Base-by-base conservation (phyloP, 2,329 filamentous ascomycete genomes). In the Neopestalotiopsis sp. region DNA sequence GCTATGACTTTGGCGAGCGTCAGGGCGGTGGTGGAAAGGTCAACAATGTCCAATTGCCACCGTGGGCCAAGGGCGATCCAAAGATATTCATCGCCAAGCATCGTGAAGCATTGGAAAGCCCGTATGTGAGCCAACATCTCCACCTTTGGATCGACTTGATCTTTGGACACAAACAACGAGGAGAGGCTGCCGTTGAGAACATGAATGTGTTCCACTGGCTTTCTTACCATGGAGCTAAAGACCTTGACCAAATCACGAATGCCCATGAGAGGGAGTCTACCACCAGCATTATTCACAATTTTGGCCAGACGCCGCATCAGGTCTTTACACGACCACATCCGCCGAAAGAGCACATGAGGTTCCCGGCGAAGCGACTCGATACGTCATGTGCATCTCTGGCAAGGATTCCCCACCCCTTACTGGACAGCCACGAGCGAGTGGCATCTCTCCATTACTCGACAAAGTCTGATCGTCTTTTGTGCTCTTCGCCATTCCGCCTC, bases 251-350 rank as follows among this genome's bases (percentile, higher is more conserved):
- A 66, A 98, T 99, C 70, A 90, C 91, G 7, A 95, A 98, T 77
- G 92, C 93, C 0, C 90, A 95, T 68, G 95, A 98, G 79, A 88
- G 94, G 58, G 85, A 94, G 6, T 93, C 95, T 4, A 95, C 94
- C 0, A 98, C 97, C 67, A 94, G 94, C 42, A 97, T 98, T 73
- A 98, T 99, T 74, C 95, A 99, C 81, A 98, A 98, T 75, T 99
- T 99, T 79, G 96, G 96, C 0, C 96, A 99, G 79, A 99, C 97
- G 1, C 96, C 97, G 1, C 93, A 97, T 74, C 97, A 99, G 78
- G 92, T 98, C 17, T 99, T 98, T 78, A 88, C 90, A 59, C 91
- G 92, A 69, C 86, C 92, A 13, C 96, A 99, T 79, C 91, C 92
- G 3, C 82, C 88, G n/a, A 89, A 92, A 14, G 94, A 97, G 72